Conservation (phyloP, 495 filamentous ascomycete species). For the Chlorociboria aeruginascens region DNA sequence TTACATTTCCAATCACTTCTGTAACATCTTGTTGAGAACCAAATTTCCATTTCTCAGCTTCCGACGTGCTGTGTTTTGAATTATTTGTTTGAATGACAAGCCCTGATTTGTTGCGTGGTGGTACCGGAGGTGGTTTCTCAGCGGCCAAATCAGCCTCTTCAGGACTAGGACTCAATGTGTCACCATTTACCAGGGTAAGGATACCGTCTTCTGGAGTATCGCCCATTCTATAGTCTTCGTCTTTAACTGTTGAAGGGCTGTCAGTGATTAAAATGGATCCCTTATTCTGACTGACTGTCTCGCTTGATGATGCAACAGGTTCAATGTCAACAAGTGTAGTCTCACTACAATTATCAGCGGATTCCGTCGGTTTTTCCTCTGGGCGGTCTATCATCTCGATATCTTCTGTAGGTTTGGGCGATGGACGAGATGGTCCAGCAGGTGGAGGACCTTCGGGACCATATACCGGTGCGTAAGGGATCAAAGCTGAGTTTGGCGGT, state of each 20-base stretch:
- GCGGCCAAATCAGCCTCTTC: not conserved
- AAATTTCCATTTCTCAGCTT: constrained; percentile 44
- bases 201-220: no score
- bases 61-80: constrained; percentile 6
- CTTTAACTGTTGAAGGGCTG: no score
- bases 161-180: no score
- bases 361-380: not conserved
- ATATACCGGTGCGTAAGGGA: constrained; percentile 24
- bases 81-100: constrained; percentile 16
- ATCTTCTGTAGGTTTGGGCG: constrained; percentile 8
- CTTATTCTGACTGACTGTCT: no score
- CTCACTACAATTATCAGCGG: constrained; percentile 15
- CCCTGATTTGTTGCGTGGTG: constrained; percentile 20
- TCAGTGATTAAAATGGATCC: no score
- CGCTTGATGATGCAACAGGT: not conserved
- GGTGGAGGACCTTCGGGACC: constrained; percentile 18
- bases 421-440: not conserved
- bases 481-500: constrained; percentile 8
- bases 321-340: constrained; percentile 22
- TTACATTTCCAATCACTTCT: constrained; percentile 84
- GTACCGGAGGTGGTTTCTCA: constrained; percentile 30
- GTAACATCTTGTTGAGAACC: constrained; percentile 81
- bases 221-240: no score
- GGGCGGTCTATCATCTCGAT: constrained; percentile 19
- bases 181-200: no score